Percentiles rank a stretch among this genome's conserved stretches.
phyloP scores from a whole-genome alignment of 805 yeast genomes.

The Wickerhamomyces alni region DNA sequence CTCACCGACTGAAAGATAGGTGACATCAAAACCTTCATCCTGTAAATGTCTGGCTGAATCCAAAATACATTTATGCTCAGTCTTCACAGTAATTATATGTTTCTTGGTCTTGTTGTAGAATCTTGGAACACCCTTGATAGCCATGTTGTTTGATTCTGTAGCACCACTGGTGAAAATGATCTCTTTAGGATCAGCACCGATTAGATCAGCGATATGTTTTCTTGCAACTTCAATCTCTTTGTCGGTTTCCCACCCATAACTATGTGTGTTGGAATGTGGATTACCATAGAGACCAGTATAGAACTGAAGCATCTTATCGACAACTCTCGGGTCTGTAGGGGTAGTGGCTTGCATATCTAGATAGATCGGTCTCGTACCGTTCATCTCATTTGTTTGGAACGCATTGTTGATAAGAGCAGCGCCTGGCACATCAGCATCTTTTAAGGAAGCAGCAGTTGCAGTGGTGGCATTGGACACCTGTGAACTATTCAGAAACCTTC shows the following conservation, averaged over 20 bases:
- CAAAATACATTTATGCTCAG: slow-evolving; percentile 98
- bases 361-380: slow-evolving; percentile 86
- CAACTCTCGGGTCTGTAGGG: slow-evolving; percentile 94
- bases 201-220: slow-evolving; percentile 70
- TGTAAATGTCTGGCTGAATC: slow-evolving; percentile 93
- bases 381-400: slow-evolving; percentile 31
- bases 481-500: slow-evolving; percentile 13
- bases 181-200: slow-evolving; percentile 93
- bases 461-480: slow-evolving; percentile 15
- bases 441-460: slow-evolving; percentile 4
- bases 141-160: slow-evolving; percentile 94
- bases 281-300: slow-evolving; percentile 94
- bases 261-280: slow-evolving; percentile 95
- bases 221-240: slow-evolving; percentile 86
- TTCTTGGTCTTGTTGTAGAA: slow-evolving; percentile 85
- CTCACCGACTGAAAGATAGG: slow-evolving; percentile 77
- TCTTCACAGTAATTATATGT: slow-evolving; percentile 92
- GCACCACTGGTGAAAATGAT: slow-evolving; percentile 97
- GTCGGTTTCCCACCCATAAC: slow-evolving; percentile 99
- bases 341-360: slow-evolving; percentile 98
- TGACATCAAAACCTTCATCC: slow-evolving; percentile 95
- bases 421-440: slow-evolving; percentile 17
- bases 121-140: slow-evolving; percentile 90
- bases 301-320: slow-evolving; percentile 80
- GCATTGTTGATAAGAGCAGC: slow-evolving; percentile 31